Evolutionary conservation across 2,329 filamentous ascomycete genomes (phyloP).

Genomic region (Verticillium zaregamsianum): DNA sequence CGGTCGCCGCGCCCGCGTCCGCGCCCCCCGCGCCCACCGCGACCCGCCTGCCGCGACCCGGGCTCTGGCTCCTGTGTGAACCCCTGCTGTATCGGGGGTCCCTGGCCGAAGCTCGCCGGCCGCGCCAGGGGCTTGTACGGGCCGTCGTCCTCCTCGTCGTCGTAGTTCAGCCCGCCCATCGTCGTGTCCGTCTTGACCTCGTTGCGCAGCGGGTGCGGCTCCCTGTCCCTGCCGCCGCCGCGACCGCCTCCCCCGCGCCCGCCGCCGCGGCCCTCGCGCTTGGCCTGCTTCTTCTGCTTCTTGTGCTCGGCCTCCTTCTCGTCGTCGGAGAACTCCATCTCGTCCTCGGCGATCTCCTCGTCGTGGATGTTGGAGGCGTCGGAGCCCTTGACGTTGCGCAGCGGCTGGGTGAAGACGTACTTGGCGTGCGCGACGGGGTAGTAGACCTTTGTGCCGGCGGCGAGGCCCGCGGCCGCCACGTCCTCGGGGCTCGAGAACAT

Average conservation of each 20-base stretch:
- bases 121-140: conserved; percentile 69
- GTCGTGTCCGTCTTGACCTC: conserved; percentile 30
- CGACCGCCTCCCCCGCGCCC: conserved; percentile 28
- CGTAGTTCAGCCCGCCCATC: conserved; percentile 54
- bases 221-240: conserved; percentile 21
- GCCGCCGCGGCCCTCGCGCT: conserved; percentile 41
- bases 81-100: conserved; percentile 40
- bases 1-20: conserved; percentile 32
- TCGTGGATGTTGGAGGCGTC: conserved; percentile 95
- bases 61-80: conserved; percentile 33
- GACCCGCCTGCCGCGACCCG: conserved; percentile 21
- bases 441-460: conserved; percentile 67
- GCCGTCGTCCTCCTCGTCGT: conserved; percentile 62
- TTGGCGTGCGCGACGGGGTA: conserved; percentile 76
- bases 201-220: conserved; percentile 35
- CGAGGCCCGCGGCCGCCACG: conserved; percentile 62
- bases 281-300: conserved; percentile 63
- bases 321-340: conserved; percentile 94
- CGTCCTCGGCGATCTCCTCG: conserved; percentile 80
- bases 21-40: conserved; percentile 42
- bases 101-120: conserved; percentile 58
- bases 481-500: conserved; percentile 67
- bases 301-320: conserved; percentile 87
- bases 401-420: conserved; percentile 80
- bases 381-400: conserved; percentile 78